Base-by-base conservation (phyloP, 768 basidiomycete species). In the Trametes meyenii region DNA sequence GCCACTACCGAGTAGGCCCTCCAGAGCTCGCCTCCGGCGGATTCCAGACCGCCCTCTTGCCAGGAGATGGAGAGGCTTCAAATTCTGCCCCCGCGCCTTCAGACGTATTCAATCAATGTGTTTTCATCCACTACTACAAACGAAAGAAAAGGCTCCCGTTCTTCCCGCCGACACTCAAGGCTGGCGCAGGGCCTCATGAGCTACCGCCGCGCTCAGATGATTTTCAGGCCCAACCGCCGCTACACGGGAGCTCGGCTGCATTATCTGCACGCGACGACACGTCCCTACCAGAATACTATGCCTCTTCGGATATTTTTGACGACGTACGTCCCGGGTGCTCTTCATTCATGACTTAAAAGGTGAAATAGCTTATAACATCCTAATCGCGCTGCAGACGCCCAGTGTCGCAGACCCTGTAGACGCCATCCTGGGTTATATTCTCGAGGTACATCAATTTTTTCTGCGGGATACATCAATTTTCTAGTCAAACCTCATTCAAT, bases 371-470 rank as follows among this genome's bases (percentile, higher is more conserved):
- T 5, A n/a, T 38, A 11, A 50, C 13, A 44, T 2, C 2, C 16
- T 36, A 19, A 11, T 2, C 14, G n/a, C 16, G 3, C 26, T 38
- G 23, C 11, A 67, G 64, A 36, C 29, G 29, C 29, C 29, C 29
- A 33, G 4, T 33, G 29, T 14, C 0, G 58, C 16, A 23, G 62
- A 57, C 12, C 65, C 69, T 10, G 44, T 70, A 1, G 64, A 67
- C 42, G 50, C 44, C 19, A 19, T 67, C 2, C 58, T 70, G 7
- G 64, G 67, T n/a, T 67, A 68, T 29, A 68, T 70, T 21, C 52
- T 70, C 2, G 23, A 53, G 40, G 63, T 60, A 42, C 6, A 50
- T 36, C 29, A 8, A 3, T 33, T 33, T 33, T 3, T 33, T 33
- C 8, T 33, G 29, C 29, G 8, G n/a, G 29, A 33, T 33, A 33